Base-by-base conservation (phyloP, 306 rosid genomes). In the Prunus kanzakura region DNA sequence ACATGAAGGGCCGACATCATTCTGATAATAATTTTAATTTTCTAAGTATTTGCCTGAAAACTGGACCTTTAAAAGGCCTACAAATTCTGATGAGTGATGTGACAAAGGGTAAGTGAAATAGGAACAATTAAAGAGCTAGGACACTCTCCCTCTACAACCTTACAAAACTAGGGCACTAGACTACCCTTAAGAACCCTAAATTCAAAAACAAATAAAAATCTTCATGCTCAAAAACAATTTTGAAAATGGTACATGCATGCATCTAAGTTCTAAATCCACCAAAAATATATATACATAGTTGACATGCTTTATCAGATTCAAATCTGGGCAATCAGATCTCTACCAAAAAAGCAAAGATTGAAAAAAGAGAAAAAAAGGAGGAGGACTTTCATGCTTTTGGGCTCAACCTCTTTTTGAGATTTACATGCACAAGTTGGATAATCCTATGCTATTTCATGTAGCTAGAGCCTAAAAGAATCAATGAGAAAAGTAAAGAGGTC, bases 381-480 rank as follows among this genome's bases (percentile, higher is more conserved):
- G 65, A 64, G 5, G 71, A 64, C 70, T 49, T 78, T 68, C 63
- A 41, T 61, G 52, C 51, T 46, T 57, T 46, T 25, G 71, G 70
- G 54, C 32, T 58, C 69, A 5, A 11, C 22, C 11, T 23, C 38
- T 51, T 72, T 66, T 23, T 65, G 61, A 46, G 64, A 73, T 79
- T 32, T 51, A 38, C 79, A 43, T 41, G 35, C 72, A 27, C 61
- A 68, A 68, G 67, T 45, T 73, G 71, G 82, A 78, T 76, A 66
- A 74, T 78, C 69, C 46, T 55, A 55, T 69, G 73, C 79, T 29
- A 72, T 54, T 63, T 62, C 4, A 23, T 55, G 14, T 22, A 11
- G 63, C 63, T 57, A 57, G n/a, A 11, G 29, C 38, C 20, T 54
- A 71, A 69, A 78, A 50, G 69, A 67, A 67, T 74, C 75, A 74